These are phyloP conservation scores for Sarocladiaceae sp. DNA, from an alignment of 2,329 filamentous ascomycete genomes.

Conservation along the genomic window DNA sequence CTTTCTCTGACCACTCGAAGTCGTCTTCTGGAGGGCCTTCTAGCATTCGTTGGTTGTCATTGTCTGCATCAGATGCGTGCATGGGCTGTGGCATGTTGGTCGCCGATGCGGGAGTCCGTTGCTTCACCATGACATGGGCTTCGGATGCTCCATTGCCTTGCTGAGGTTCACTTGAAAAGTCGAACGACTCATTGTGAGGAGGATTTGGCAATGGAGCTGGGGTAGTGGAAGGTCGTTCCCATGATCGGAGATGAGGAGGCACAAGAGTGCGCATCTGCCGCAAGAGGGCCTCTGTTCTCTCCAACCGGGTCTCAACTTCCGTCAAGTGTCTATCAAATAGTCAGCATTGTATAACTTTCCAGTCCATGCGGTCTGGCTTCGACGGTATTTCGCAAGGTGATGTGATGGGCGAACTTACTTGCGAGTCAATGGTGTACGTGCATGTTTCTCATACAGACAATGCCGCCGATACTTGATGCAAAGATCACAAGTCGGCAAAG, in stretches of 20 bases:
- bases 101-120: not conserved
- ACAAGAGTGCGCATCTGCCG: constrained; percentile 24
- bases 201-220: not conserved
- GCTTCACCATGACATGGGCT: not conserved
- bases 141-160: not conserved
- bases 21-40: constrained; percentile 29
- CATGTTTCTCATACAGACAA: constrained; percentile 44
- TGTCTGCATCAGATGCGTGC: not conserved
- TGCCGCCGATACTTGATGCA: constrained; percentile 39
- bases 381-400: not conserved
- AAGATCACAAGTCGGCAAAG: constrained; percentile 31
- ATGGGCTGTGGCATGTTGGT: not conserved
- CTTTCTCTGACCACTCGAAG: constrained; percentile 33
- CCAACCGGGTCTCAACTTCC: constrained; percentile 37
- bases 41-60: constrained; percentile 21
- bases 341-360: no score
- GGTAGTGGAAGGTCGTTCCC: constrained; percentile 11
- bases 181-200: not conserved
- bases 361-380: constrained; percentile 13
- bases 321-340: constrained; percentile 30
- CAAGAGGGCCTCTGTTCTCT: constrained; percentile 27
- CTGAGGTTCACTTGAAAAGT: not conserved
- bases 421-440: constrained; percentile 42
- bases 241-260: constrained; percentile 20
- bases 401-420: constrained; percentile 24